Base-by-base conservation (phyloP, 441 rosid genomes). In the Mallotus repandus region DNA sequence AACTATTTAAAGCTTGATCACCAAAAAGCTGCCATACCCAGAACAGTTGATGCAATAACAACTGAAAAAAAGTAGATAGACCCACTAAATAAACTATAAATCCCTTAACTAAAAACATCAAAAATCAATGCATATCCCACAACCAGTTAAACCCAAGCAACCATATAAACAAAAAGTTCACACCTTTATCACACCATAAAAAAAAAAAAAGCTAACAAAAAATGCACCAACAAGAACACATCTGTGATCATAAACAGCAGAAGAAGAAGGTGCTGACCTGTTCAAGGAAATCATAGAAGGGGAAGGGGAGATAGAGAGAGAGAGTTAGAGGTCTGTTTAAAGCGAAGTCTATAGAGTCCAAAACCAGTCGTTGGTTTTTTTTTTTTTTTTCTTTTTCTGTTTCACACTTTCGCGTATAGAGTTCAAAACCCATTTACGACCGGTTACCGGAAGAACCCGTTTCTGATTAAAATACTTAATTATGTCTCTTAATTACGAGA, bases 401-500 rank as follows among this genome's bases (percentile, higher is more conserved):
- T 49, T 50, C 63, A 64, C 57, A 73, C 19, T 73, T 64, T 18
- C 9, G 58, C 22, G 21, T 41, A 21, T 35, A 21, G 3, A 25
- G 76, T 80, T 78, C 77, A 70, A 75, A 77, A 52, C 60, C 66
- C 72, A 69, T 50, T 62, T 52, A 57, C 78, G 76, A 78, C 87
- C 81, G 80, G 80, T 74, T 70, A 86, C 90, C 81, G 81, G 81
- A 68, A 75, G 78, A 78, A 68, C 81, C 81, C 13, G 85, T 71
- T 78, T 54, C 43, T 64, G 48, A 13, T 45, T 18, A 55, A 53
- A 13, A 18, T 13, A 14, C 43, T n/a, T 70, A n/a, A 16, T 49
- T 41, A 4, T 19, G 32, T 60, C 41, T 16, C 13, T 69, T 43
- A 18, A 32, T 14, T 10, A 45, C 49, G 21, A 14, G 8, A 9